Conservation (phyloP, 768 basidiomycete genomes). For the Bullera alba region DNA sequence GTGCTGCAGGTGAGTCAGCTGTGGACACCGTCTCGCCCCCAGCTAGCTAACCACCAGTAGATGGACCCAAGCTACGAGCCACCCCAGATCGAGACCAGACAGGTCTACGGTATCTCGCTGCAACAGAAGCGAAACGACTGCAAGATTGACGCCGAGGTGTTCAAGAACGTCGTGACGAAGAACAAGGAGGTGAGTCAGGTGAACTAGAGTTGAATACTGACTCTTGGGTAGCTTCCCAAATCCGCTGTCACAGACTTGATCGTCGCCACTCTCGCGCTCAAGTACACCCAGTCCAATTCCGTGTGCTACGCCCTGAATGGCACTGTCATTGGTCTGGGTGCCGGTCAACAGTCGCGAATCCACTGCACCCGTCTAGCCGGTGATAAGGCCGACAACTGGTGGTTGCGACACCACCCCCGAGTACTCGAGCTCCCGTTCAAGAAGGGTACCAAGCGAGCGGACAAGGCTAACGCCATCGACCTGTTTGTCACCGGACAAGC, state of each 20-base stretch:
- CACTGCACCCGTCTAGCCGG: slow-evolving; percentile 98
- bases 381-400: slow-evolving; percentile 97
- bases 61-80: slow-evolving; percentile 83
- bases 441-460: slow-evolving; percentile 92
- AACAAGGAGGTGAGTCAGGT: slow-evolving; percentile 65
- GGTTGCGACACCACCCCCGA: slow-evolving; percentile 92
- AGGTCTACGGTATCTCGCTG: slow-evolving; percentile 85
- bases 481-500: slow-evolving; percentile 83
- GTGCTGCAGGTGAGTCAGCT: slow-evolving; percentile 70
- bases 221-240: slow-evolving; percentile 57
- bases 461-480: slow-evolving; percentile 97
- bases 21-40: background rate
- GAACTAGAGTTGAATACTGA: background rate
- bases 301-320: slow-evolving; percentile 92
- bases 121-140: slow-evolving; percentile 86
- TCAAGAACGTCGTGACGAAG: slow-evolving; percentile 79
- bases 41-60: slow-evolving; percentile 48
- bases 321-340: slow-evolving; percentile 88
- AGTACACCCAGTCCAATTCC: slow-evolving; percentile 99
- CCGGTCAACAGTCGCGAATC: slow-evolving; percentile 96
- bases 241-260: slow-evolving; percentile 82
- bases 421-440: slow-evolving; percentile 92
- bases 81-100: slow-evolving; percentile 75
- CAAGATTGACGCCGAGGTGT: slow-evolving; percentile 72
- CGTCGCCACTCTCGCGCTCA: slow-evolving; percentile 90